Evolutionary conservation across 352 stramenopile species (phyloP).

Genomic region (Phytophthora citricola): DNA sequence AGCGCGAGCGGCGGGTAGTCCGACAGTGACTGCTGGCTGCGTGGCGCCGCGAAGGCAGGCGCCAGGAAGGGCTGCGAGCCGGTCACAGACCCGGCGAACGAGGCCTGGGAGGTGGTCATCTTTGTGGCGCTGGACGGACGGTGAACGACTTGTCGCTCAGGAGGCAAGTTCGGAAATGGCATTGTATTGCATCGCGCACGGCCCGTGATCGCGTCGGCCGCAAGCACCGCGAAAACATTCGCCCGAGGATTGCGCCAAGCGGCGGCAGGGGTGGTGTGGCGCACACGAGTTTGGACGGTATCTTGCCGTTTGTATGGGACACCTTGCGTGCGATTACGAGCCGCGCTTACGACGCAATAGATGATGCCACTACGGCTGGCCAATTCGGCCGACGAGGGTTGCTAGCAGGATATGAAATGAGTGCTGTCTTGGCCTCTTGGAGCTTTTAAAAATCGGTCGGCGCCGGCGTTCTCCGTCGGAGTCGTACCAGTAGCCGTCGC

Average conservation of each 20-base stretch:
- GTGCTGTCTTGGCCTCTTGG: not conserved
- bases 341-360: not conserved
- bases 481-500: not conserved
- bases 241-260: constrained; percentile 33
- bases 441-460: not conserved
- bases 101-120: constrained; percentile 34
- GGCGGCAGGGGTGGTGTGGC: constrained; percentile 7
- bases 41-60: constrained; percentile 30
- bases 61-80: constrained; percentile 37
- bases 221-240: constrained; percentile 40
- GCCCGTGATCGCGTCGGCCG: constrained; percentile 14
- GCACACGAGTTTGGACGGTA: constrained; percentile 1
- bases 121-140: not conserved
- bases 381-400: too few species aligned
- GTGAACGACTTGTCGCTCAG: constrained; percentile 14
- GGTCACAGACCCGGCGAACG: constrained; percentile 15
- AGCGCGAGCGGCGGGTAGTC: constrained; percentile 36
- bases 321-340: constrained; percentile 31
- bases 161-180: constrained; percentile 47
- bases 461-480: not conserved
- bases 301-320: constrained; percentile 33
- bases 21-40: constrained; percentile 39
- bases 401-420: constrained; percentile 1
- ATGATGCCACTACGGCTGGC: constrained; percentile 22
- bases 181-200: not conserved